A percentile compares a stretch with the other conserved stretches of the same genome.
These are phyloP conservation scores for Aleurites moluccanus DNA, from an alignment of 441 rosid genomes.

Conservation along the genomic window DNA sequence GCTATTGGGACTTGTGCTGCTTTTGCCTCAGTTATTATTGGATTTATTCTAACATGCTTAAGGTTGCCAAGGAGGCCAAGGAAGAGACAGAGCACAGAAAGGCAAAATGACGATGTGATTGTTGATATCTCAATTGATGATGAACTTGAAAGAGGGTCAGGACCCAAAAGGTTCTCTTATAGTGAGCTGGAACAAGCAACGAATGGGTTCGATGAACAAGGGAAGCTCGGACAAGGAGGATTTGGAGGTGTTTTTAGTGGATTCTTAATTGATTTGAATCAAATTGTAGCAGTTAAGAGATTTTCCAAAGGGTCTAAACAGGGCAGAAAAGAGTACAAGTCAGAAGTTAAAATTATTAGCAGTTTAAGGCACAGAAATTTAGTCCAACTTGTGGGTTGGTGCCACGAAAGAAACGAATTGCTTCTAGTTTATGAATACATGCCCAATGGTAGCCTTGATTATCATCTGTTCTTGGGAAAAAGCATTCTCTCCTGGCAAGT, in stretches of 20 bases:
- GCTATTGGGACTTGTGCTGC: no score
- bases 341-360: constrained; percentile 53
- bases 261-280: constrained; percentile 28
- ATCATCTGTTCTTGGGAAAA: constrained; percentile 40
- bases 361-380: constrained; percentile 53
- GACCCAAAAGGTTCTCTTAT: constrained; percentile 56
- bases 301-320: constrained; percentile 44
- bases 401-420: constrained; percentile 36
- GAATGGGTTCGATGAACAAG: constrained; percentile 40
- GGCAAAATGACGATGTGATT: neutral
- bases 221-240: constrained; percentile 62
- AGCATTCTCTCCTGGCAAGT: constrained; percentile 37
- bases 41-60: no score
- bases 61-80: no score
- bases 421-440: constrained; percentile 45
- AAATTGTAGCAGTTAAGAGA: constrained; percentile 46
- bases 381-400: constrained; percentile 63
- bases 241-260: constrained; percentile 59
- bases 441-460: constrained; percentile 58
- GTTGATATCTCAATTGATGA: constrained; percentile 33
- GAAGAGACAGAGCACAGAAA: no score
- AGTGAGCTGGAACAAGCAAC: constrained; percentile 51
- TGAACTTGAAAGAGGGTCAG: constrained; percentile 49
- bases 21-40: no score
- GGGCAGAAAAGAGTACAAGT: constrained; percentile 47